Evolutionary conservation across 139 green algal genomes (phyloP).

Genomic region (Nannochloris sp.): DNA sequence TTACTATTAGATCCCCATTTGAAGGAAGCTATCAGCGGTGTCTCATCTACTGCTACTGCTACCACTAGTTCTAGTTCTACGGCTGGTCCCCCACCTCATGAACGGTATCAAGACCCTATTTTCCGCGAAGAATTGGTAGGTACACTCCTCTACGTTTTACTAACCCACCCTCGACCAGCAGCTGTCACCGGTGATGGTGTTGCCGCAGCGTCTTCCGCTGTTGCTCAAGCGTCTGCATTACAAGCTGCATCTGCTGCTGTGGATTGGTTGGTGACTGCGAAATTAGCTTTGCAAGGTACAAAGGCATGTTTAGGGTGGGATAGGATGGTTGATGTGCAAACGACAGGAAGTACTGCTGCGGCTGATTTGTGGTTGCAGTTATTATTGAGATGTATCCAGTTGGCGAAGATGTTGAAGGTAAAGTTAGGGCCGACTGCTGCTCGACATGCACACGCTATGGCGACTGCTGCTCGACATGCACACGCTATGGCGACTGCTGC

Average conservation of each 20-base stretch:
- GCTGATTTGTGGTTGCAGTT: slow-evolving; percentile 69
- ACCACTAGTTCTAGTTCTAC: no score
- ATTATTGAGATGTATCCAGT: slow-evolving; percentile 38
- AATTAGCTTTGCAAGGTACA: slow-evolving; percentile 44
- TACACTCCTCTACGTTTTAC: slow-evolving; percentile 31
- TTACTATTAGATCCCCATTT: slow-evolving; percentile 5
- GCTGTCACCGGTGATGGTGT: background rate
- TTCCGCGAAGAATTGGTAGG: slow-evolving; percentile 44
- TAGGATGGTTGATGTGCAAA: slow-evolving; percentile 19
- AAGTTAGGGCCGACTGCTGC: background rate
- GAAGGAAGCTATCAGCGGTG: slow-evolving; percentile 8
- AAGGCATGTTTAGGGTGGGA: slow-evolving; percentile 66
- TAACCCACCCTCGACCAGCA: slow-evolving; percentile 14
- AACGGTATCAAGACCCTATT: slow-evolving; percentile 14
- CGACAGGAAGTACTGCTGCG: slow-evolving; percentile 52
- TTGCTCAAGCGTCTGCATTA: background rate
- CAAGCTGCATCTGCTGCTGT: slow-evolving; percentile 2
- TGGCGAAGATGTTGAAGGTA: background rate
- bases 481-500: no score
- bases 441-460: background rate
- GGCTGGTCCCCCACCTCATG: background rate
- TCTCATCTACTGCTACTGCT: background rate
- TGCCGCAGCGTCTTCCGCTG: background rate
- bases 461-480: no score
- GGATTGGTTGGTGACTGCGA: slow-evolving; percentile 47